Conservation (phyloP, 2,329 filamentous ascomycete species). For the Xylariaceae sp. region DNA sequence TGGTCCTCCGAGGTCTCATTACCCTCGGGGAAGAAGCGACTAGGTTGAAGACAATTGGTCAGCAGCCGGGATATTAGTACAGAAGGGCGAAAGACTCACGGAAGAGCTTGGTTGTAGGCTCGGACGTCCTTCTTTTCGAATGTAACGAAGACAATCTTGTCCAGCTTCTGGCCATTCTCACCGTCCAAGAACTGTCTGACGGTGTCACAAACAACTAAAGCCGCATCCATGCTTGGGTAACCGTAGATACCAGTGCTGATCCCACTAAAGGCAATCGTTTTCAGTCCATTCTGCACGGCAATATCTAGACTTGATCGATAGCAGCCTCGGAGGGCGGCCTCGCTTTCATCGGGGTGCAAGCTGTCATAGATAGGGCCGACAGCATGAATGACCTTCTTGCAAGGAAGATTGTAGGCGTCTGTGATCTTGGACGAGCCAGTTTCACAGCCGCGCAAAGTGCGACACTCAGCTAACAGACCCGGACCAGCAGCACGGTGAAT, state of each 20-base stretch:
- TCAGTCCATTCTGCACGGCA: slow-evolving; percentile 68
- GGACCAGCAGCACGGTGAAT: slow-evolving; percentile 84
- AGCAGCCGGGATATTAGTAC: background rate
- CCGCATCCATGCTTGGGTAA: slow-evolving; percentile 76
- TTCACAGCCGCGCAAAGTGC: slow-evolving; percentile 68
- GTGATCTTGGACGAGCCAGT: slow-evolving; percentile 87
- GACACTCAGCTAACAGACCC: slow-evolving; percentile 70
- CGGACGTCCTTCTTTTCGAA: slow-evolving; percentile 77
- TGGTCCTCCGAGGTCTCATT: slow-evolving; percentile 13
- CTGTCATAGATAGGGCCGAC: slow-evolving; percentile 78
- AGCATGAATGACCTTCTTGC: slow-evolving; percentile 81
- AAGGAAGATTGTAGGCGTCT: slow-evolving; percentile 72
- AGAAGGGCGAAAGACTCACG: slow-evolving; percentile 59
- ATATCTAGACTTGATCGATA: slow-evolving; percentile 74
- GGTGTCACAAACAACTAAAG: slow-evolving; percentile 66
- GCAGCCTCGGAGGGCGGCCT: slow-evolving; percentile 59
- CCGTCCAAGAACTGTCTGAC: slow-evolving; percentile 59
- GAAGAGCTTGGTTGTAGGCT: slow-evolving; percentile 70
- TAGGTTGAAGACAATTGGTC: slow-evolving; percentile 4
- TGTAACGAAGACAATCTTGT: slow-evolving; percentile 81
- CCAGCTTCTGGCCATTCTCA: slow-evolving; percentile 54
- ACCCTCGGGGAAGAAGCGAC: slow-evolving; percentile 33
- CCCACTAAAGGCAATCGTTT: slow-evolving; percentile 78
- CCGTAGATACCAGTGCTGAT: slow-evolving; percentile 91
- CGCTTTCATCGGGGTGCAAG: slow-evolving; percentile 43